A percentile compares a stretch with the other conserved stretches of the same genome.
Evolutionary conservation across 75 land plant genomes (phyloP).

Genomic region (Cupressus sempervirens): DNA sequence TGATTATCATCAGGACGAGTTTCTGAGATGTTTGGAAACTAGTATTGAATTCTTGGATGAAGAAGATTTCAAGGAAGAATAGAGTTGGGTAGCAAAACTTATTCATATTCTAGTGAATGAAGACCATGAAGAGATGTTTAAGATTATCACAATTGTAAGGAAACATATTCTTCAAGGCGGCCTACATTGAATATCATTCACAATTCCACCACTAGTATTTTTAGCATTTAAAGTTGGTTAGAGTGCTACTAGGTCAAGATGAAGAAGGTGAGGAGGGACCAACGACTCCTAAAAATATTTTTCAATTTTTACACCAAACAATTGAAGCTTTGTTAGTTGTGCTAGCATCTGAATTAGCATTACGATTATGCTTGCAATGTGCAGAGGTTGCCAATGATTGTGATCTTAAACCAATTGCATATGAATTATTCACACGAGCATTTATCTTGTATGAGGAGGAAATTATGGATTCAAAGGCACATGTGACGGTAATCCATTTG

Average conservation of each 20-base stretch:
- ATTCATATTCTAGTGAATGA: conserved; percentile 86
- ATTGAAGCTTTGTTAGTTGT: conserved; percentile 73
- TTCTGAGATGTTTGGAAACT: no score
- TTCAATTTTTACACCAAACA: conserved; percentile 86
- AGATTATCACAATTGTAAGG: conserved; percentile 80
- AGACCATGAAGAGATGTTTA: conserved; percentile 84
- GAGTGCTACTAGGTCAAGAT: conserved; percentile 60
- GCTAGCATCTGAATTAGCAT: conserved; percentile 88
- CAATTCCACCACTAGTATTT: conserved; percentile 86
- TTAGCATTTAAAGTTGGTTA: conserved; percentile 87
- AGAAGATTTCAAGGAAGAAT: conserved; percentile 97
- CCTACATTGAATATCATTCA: conserved; percentile 73
- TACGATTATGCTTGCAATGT: conserved; percentile 89
- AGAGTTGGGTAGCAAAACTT: conserved; percentile 92
- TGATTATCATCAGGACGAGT: no score
- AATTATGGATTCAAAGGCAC: conserved; percentile 91
- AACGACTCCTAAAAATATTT: conserved; percentile 80
- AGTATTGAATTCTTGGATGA: no score
- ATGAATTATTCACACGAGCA: conserved; percentile 96
- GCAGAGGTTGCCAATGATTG: conserved; percentile 99
- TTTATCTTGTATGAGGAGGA: conserved; percentile 94
- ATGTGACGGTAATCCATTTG: conserved; percentile 92
- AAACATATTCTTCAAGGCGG: conserved; percentile 88
- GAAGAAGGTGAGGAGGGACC: conserved; percentile 70
- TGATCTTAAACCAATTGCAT: conserved; percentile 88